Conservation (phyloP, 208 protist genomes). For the Acanthamoeba castellanii region DNA sequence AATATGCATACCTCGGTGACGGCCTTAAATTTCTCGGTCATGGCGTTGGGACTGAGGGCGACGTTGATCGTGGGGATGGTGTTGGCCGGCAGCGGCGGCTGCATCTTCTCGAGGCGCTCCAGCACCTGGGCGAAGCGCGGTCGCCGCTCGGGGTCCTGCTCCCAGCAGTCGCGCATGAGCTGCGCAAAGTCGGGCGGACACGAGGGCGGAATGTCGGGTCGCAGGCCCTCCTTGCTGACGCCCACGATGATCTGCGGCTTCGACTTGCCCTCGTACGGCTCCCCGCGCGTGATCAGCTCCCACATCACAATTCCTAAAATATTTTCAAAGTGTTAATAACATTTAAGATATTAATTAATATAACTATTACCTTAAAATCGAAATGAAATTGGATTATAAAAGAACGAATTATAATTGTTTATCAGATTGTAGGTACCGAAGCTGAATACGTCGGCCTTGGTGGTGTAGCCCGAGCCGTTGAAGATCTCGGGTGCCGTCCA, state of each 20-base stretch:
- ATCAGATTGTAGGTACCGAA: not conserved
- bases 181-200: constrained; percentile 58
- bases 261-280: constrained; percentile 43
- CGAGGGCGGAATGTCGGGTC: not conserved
- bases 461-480: constrained; percentile 41
- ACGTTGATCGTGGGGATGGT: not conserved
- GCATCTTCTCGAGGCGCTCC: not conserved
- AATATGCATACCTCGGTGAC: not conserved
- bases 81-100: not conserved
- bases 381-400: too few species aligned
- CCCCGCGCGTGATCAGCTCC: constrained; percentile 43
- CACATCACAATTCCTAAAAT: constrained; percentile 59
- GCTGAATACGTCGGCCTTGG: constrained; percentile 58
- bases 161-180: constrained; percentile 69
- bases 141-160: constrained; percentile 17
- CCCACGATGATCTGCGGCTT: constrained; percentile 65
- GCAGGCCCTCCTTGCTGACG: constrained; percentile 52
- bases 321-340: too few species aligned
- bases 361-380: too few species aligned
- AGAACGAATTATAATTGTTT: too few species aligned
- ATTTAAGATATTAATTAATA: too few species aligned
- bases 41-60: not conserved
- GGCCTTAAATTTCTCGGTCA: constrained; percentile 36
- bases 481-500: constrained; percentile 71
- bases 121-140: constrained; percentile 18